Evolutionary conservation across 2,329 filamentous ascomycete genomes (phyloP), one percentile per base, ranked within the genome.

Genomic region (Colletotrichum sp.): DNA sequence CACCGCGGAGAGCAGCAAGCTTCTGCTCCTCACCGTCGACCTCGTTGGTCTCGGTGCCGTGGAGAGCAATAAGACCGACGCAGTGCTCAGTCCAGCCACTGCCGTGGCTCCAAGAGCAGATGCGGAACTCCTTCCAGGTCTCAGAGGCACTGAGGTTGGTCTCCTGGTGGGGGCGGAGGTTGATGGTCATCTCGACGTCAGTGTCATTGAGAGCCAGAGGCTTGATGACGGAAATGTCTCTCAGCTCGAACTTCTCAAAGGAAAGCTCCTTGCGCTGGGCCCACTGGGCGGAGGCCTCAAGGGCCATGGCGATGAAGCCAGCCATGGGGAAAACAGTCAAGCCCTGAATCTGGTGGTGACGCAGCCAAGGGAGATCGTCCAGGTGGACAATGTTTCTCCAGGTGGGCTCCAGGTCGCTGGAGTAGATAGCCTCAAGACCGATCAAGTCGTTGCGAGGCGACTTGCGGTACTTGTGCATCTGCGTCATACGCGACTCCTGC

Each of bases 21-120:
- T 81, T 82, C 72, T 81, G 81, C n/a, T 78, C 63, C 55, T 76
- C 66, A 34, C 84, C 83, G 65, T 88, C 85, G 2, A 89, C 84
- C 7, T 85, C 84, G 75, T 88, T 87, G 2, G 80, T 75, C 14
- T 86, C 83, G 9, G 78, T 78, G 10, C 81, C 77, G 61, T 82
- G 81, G 5, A 88, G 84, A 7, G 85, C 82, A 12, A 92, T 84
- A 4, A 90, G 83, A n/a, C 90, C 90, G 66, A 87, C 85, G 80
- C 90, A 92, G 79, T 93, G 89, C 78, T 92, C 89, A 1, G 87
- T 87, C 91, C 91, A 93, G 13, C 89, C 88, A 55, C 88, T 85
- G 14, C 82, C 85, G 16, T 85, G 84, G 0, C 86, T 86, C 86
- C 87, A 91, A 0, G 90, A 91, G 61, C 86, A 89, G 30, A 93